Evolutionary conservation across 148 eudicot genomes (phyloP), one percentile per base, ranked within the genome.

Genomic region (Selenicereus undatus): DNA sequence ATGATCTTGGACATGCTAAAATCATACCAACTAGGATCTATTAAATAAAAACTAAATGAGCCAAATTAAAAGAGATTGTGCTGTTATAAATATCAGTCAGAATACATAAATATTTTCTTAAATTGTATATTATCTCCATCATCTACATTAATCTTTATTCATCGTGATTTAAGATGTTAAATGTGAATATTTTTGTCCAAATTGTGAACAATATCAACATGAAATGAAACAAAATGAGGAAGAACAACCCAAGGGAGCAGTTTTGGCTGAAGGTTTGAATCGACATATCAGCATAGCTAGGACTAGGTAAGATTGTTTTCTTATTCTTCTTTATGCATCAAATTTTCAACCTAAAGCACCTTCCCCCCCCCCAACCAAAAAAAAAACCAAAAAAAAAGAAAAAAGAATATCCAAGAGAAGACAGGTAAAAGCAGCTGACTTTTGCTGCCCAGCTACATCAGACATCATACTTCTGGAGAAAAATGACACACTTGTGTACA

Each of bases 381-480:
- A 39, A 39, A 39, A 4, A 36, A 4, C 2, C 4, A 36, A 4
- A 36, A 7, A 4, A 7, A 39, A n/a, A 24, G 18, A 22, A 7
- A 22, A 22, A 8, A 22, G 68, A 64, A n/a, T 22, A 64, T 36
- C 62, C 14, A 21, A 29, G 16, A n/a, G 2, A 66, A 54, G 65
- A 48, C 48, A 30, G 81, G 52, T 70, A 4, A 79, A 21, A 39
- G 52, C 39, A 58, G 12, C 79, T 73, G 84, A 78, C 81, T 75
- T 35, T 64, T 52, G 29, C 77, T 56, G 20, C 27, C 70, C 75
- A 52, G 85, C 71, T 75, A 24, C 9, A 16, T 3, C 3, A 66
- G 27, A 75, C 14, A 42, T 76, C 75, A 74, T 58, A 27, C 7
- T 16, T n/a, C n/a, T 4, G 51, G 76, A 52, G 29, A 54, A 56